phyloP scores from a whole-genome alignment of 2,329 filamentous ascomycete genomes.

The Pezizomycotina sp. region DNA sequence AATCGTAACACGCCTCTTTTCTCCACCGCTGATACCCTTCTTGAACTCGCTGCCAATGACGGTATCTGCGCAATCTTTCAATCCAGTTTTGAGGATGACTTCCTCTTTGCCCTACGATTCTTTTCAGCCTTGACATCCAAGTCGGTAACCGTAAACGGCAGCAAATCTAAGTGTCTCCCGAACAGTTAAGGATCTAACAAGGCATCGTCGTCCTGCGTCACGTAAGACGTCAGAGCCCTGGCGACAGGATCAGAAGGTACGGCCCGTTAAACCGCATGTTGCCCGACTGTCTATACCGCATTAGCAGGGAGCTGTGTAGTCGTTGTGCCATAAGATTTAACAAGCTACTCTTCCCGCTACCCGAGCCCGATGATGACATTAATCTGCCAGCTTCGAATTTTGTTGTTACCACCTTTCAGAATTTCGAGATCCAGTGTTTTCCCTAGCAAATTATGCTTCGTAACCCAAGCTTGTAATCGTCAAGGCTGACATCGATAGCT shows the following conservation, averaged over 20 bases:
- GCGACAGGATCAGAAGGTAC: slow-evolving; percentile 51
- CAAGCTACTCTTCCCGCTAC: slow-evolving; percentile 35
- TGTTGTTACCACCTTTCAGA: slow-evolving; percentile 47
- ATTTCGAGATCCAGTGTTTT: slow-evolving; percentile 34
- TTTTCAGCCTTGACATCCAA: slow-evolving; percentile 55
- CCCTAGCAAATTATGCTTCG: slow-evolving; percentile 43
- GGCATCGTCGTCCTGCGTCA: slow-evolving; percentile 63
- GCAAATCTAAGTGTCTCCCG: slow-evolving; percentile 57
- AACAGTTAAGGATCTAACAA: slow-evolving; percentile 59
- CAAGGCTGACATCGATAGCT: slow-evolving; percentile 47
- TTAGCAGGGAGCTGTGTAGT: slow-evolving; percentile 44
- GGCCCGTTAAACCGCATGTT: slow-evolving; percentile 54
- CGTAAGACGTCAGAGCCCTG: slow-evolving; percentile 56
- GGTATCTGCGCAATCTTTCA: slow-evolving; percentile 64
- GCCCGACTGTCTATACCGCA: slow-evolving; percentile 45
- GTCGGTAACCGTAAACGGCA: slow-evolving; percentile 51
- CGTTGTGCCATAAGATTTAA: slow-evolving; percentile 57
- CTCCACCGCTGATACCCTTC: slow-evolving; percentile 65
- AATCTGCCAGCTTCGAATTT: slow-evolving; percentile 51
- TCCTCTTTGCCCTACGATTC: slow-evolving; percentile 49
- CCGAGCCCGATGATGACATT: slow-evolving; percentile 70
- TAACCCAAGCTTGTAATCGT: slow-evolving; percentile 46
- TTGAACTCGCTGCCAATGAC: slow-evolving; percentile 54
- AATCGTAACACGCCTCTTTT: slow-evolving; percentile 62
- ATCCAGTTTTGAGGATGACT: slow-evolving; percentile 54